phyloP scores from a whole-genome alignment of 1,284 basidiomycete genomes.

The Vanrija pseudolonga region DNA sequence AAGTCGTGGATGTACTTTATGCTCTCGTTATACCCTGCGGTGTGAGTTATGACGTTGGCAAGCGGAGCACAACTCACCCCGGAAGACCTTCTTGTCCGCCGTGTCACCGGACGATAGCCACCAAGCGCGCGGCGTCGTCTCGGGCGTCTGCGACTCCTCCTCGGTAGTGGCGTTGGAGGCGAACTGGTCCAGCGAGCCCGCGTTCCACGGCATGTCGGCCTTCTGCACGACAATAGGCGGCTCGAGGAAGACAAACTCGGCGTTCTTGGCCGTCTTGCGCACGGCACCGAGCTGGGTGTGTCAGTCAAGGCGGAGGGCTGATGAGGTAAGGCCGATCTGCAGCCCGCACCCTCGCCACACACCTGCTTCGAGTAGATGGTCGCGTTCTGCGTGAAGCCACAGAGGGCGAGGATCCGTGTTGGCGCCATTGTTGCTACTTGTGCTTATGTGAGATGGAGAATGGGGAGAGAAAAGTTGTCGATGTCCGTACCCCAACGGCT shows the following conservation, averaged over 20 bases:
- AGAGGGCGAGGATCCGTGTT: slow-evolving; percentile 36
- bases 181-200: slow-evolving; percentile 53
- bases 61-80: slow-evolving; percentile 32
- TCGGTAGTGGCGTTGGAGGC: slow-evolving; percentile 57
- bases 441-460: not conserved
- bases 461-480: not conserved
- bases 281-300: slow-evolving; percentile 28
- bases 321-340: not conserved
- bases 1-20: slow-evolving; percentile 50
- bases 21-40: slow-evolving; percentile 61
- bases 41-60: slow-evolving; percentile 7
- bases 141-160: slow-evolving; percentile 55
- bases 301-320: slow-evolving; percentile 4
- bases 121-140: slow-evolving; percentile 73
- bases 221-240: slow-evolving; percentile 64
- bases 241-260: slow-evolving; percentile 70
- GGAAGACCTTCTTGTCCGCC: slow-evolving; percentile 51
- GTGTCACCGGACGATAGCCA: slow-evolving; percentile 55
- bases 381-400: slow-evolving; percentile 76
- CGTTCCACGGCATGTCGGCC: slow-evolving; percentile 60
- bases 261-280: slow-evolving; percentile 53
- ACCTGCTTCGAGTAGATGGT: slow-evolving; percentile 75
- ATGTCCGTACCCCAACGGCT: not conserved
- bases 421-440: slow-evolving; percentile 4
- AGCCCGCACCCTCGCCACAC: slow-evolving; percentile 25